phyloP scores from a whole-genome alignment of 306 rosid genomes.

The Crataegus laevigata region DNA sequence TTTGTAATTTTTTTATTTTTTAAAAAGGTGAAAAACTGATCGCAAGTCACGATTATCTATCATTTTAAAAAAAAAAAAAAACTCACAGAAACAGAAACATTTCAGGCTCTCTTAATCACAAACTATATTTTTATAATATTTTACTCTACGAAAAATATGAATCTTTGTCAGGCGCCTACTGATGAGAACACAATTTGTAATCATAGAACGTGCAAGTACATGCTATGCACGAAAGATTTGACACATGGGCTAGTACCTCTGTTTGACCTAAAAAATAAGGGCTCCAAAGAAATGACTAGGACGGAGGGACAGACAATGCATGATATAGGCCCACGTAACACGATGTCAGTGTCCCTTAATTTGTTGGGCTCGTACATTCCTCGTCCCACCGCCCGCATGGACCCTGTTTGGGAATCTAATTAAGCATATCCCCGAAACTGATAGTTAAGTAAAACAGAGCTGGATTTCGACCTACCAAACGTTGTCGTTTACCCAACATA shows the following conservation, averaged over 20 bases:
- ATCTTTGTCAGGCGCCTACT: neutral
- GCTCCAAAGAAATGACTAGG: neutral
- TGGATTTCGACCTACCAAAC: neutral
- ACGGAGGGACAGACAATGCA: neutral
- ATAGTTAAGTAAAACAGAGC: neutral
- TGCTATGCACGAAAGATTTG: neutral
- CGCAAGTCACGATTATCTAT: rapidly evolving
- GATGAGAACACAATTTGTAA: neutral
- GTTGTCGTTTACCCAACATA: neutral
- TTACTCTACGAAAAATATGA: too few species aligned
- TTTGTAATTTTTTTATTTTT: too few species aligned
- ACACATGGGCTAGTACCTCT: neutral
- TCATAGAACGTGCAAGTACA: neutral
- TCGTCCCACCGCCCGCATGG: neutral
- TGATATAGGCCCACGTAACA: neutral
- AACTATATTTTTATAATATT: too few species aligned
- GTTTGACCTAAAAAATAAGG: neutral
- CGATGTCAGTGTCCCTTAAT: neutral
- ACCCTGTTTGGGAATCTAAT: neutral
- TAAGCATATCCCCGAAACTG: neutral
- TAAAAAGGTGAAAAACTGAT: rapidly evolving
- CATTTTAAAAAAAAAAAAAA: rapidly evolving
- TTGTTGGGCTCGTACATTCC: neutral
- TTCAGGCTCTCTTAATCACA: rapidly evolving
- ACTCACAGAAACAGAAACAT: too few species aligned